phyloP scores from a whole-genome alignment of 768 basidiomycete species.

The Tulasnella sp. region DNA sequence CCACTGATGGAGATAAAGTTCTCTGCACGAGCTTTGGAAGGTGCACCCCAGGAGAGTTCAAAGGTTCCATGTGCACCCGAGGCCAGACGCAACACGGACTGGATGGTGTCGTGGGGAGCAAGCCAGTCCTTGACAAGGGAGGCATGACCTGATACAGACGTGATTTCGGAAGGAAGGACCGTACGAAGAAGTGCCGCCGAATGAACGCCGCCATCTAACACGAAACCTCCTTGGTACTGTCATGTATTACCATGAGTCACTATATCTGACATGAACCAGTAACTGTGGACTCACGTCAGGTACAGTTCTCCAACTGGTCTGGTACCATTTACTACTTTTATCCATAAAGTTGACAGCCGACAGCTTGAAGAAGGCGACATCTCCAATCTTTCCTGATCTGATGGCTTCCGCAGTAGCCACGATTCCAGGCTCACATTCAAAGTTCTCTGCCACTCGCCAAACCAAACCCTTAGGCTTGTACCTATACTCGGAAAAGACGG shows the following conservation, averaged over 20 bases:
- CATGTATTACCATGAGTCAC: not conserved
- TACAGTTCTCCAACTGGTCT: constrained; percentile 70
- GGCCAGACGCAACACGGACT: constrained; percentile 34
- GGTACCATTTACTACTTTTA: constrained; percentile 58
- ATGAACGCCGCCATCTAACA: constrained; percentile 75
- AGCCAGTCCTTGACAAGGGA: constrained; percentile 60
- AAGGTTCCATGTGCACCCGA: constrained; percentile 47
- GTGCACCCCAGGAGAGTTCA: constrained; percentile 51
- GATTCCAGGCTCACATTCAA: constrained; percentile 51
- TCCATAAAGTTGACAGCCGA: constrained; percentile 41
- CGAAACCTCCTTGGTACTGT: constrained; percentile 69
- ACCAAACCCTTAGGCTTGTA: constrained; percentile 36
- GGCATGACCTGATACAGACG: constrained; percentile 48
- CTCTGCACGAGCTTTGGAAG: constrained; percentile 31
- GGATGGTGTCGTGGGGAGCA: constrained; percentile 67
- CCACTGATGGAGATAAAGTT: constrained; percentile 40
- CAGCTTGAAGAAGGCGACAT: constrained; percentile 53
- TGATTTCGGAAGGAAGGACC: constrained; percentile 41
- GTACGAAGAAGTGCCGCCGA: constrained; percentile 49
- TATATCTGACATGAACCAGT: not conserved
- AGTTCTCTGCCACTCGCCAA: constrained; percentile 76
- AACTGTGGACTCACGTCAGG: constrained; percentile 47
- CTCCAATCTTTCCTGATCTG: constrained; percentile 48
- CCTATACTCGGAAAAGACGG: not conserved
- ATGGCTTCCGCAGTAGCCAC: constrained; percentile 18